Evolutionary conservation across 257 asterid genomes (phyloP), one percentile per base, ranked within the genome.

Genomic region (Nicotiana sylvestris): DNA sequence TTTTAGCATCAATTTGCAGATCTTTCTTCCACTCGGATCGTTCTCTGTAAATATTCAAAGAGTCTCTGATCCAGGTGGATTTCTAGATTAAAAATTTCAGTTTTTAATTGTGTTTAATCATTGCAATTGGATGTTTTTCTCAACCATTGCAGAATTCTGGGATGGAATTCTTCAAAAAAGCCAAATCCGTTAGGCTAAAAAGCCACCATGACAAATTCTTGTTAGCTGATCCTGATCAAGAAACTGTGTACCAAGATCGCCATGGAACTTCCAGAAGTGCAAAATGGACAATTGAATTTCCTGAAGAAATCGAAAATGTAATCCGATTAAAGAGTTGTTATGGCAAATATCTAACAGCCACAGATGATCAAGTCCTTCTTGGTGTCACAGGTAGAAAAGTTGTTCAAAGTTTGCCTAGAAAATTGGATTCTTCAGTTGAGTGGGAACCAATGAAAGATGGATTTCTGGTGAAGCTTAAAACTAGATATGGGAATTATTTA

Each of bases 381-480:
- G 99, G 99, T 12, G 89, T 92, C 2, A 91, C 99, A 21, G 99
- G 97, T 2, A 78, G 90, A 8, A 92, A 86, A 77, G 99, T 95
- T 3, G 15, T 76, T 29, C 99, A 94, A 60, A 81, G 90, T 64
- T 66, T 85, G 85, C 98, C 98, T 0, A 78, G 82, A 56, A 92
- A 90, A 56, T 81, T 92, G 78, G 95, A 91, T 80, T 94, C 99
- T 0, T 86, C 91, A 2, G 84, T 94, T 0, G 93, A 95, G 81
- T 95, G 98, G 98, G 97, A 94, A 82, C 98, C 99, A 9, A 21
- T 91, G 0, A 88, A 89, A 76, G 99, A 92, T 61, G 99, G 97
- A 9, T 81, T 78, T 84, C 82, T 80, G 13, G 90, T 94, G 39
- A 92, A 87, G 88, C 90, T 95, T 2, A 92, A 91, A 80, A 85